Percentiles rank a stretch among this genome's conserved stretches.
Evolutionary conservation across 2,329 filamentous ascomycete species (phyloP).

Genomic region (Tricladium varicosporioides): DNA sequence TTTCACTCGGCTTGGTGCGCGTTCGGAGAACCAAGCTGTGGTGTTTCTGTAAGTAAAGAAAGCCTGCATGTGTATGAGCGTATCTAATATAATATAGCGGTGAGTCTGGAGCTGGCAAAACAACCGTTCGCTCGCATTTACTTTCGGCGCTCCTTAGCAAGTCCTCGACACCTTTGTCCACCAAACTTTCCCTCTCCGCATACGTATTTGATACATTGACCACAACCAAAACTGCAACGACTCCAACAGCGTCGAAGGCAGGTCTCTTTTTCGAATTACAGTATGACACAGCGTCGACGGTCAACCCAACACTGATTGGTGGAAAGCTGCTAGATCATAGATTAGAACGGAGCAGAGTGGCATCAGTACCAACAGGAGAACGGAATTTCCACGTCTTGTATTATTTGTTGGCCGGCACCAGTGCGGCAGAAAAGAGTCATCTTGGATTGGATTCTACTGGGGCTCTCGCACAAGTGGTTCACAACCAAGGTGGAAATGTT

Average conservation of each 20-base stretch:
- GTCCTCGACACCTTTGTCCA: slow-evolving; percentile 88
- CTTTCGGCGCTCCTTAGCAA: slow-evolving; percentile 83
- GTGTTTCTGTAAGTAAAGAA: slow-evolving; percentile 76
- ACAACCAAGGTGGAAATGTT: slow-evolving; percentile 37
- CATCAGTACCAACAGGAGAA: slow-evolving; percentile 90
- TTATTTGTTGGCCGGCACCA: slow-evolving; percentile 91
- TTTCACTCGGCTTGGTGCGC: slow-evolving; percentile 78
- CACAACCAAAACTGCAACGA: slow-evolving; percentile 95
- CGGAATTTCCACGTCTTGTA: slow-evolving; percentile 96
- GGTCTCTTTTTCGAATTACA: slow-evolving; percentile 95
- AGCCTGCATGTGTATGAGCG: slow-evolving; percentile 15
- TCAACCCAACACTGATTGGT: slow-evolving; percentile 84
- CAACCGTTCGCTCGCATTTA: slow-evolving; percentile 86
- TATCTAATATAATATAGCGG: slow-evolving; percentile 55
- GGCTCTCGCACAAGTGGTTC: slow-evolving; percentile 47
- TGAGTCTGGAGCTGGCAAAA: slow-evolving; percentile 95
- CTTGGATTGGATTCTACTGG: slow-evolving; percentile 52
- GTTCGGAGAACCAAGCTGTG: slow-evolving; percentile 90
- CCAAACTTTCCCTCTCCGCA: slow-evolving; percentile 87
- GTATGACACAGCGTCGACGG: slow-evolving; percentile 85
- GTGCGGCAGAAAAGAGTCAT: slow-evolving; percentile 84
- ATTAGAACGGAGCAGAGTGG: slow-evolving; percentile 85
- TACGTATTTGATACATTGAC: slow-evolving; percentile 96
- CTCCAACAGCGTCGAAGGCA: slow-evolving; percentile 91
- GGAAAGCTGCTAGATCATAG: slow-evolving; percentile 93